phyloP scores from a whole-genome alignment of 2,329 filamentous ascomycete species.

The Colletotrichum aenigma region DNA sequence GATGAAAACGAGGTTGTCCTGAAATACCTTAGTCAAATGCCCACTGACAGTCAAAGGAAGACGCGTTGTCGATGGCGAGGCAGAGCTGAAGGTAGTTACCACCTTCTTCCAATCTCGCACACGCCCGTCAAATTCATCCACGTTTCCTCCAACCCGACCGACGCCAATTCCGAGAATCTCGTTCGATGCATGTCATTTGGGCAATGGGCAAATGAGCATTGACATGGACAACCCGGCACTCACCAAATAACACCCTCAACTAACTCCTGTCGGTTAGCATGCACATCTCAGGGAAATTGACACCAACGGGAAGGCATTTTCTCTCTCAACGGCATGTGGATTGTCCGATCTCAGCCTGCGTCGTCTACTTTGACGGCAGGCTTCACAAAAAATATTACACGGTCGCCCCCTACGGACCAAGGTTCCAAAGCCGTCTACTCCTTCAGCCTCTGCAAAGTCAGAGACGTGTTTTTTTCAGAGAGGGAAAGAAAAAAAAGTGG shows the following conservation, averaged over 20 bases:
- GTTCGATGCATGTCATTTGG: background rate
- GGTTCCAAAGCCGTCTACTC: background rate
- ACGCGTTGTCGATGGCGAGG: background rate
- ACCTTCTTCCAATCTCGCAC: background rate
- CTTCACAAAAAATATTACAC: conserved; percentile 4
- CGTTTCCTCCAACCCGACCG: background rate
- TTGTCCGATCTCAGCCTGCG: background rate
- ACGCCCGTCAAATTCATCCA: background rate
- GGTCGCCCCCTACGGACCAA: background rate
- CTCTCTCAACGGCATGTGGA: conserved; percentile 6
- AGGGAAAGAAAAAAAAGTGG: background rate
- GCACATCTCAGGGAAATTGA: background rate
- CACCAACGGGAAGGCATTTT: background rate
- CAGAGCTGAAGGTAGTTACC: background rate
- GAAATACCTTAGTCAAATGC: background rate
- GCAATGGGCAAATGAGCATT: background rate
- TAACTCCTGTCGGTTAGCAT: background rate
- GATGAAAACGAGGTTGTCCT: background rate
- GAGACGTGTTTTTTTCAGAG: background rate
- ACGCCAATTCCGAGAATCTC: background rate
- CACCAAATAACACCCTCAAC: background rate
- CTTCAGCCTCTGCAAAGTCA: background rate
- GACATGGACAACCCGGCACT: background rate
- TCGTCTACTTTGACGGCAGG: background rate
- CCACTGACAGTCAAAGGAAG: background rate